Conservation (phyloP, 345 rosid species). For the Brassica nigra region DNA sequence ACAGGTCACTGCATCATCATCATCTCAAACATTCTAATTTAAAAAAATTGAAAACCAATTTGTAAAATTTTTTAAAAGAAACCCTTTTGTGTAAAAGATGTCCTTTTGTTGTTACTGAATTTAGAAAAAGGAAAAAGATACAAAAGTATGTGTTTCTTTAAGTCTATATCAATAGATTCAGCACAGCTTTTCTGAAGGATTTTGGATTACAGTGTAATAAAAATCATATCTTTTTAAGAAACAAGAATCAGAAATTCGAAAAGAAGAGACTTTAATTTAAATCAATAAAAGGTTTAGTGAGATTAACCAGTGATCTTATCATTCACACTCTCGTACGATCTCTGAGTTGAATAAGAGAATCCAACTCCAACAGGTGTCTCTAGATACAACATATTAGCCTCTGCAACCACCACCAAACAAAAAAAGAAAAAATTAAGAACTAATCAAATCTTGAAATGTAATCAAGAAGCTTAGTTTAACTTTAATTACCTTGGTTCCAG, state of each 20-base stretch:
- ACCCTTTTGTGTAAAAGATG: slow-evolving; percentile 16
- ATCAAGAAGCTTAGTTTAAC: not conserved
- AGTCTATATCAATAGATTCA: slow-evolving; percentile 24
- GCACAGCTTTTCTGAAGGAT: not conserved
- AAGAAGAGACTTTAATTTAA: slow-evolving; percentile 5
- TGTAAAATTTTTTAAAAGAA: not conserved
- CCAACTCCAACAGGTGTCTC: slow-evolving; percentile 98
- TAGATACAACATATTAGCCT: slow-evolving; percentile 88
- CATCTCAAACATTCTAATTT: slow-evolving; percentile 2
- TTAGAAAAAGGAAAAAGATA: slow-evolving; percentile 16
- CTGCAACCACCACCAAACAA: slow-evolving; percentile 45
- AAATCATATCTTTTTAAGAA: not conserved
- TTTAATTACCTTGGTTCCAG: slow-evolving; percentile 76
- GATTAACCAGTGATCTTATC: slow-evolving; percentile 77
- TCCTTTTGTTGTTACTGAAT: slow-evolving; percentile 2
- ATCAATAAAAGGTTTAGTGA: slow-evolving; percentile 8
- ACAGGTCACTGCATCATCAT: slow-evolving; percentile 27
- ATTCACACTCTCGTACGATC: slow-evolving; percentile 61
- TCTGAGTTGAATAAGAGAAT: slow-evolving; percentile 83
- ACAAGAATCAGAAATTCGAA: not conserved
- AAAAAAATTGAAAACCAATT: not conserved
- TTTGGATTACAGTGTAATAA: slow-evolving; percentile 5
- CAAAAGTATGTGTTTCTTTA: slow-evolving; percentile 22
- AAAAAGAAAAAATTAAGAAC: slow-evolving; percentile 1
- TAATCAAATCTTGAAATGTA: not conserved